Conservation (phyloP, 495 filamentous ascomycete genomes). For the Aspergillus nidulans region DNA sequence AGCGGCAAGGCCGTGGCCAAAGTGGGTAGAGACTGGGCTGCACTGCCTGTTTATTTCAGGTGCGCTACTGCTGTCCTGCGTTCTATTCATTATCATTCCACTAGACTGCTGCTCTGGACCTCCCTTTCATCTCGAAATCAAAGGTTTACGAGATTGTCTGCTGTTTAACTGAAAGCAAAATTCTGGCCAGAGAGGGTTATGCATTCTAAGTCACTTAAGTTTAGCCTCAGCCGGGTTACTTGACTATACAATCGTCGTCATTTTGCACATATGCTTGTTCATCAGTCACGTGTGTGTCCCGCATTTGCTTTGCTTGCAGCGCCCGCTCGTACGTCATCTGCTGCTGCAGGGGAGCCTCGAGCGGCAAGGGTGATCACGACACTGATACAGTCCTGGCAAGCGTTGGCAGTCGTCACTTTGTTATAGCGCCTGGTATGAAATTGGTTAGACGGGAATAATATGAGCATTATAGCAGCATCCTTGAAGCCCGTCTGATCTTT, state of each 20-base stretch:
- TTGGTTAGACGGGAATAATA: background rate
- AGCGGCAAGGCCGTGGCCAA: background rate
- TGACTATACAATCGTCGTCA: background rate
- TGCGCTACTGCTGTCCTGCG: too few relatives aligned
- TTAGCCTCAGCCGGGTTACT: background rate
- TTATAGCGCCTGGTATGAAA: background rate
- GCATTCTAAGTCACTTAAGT: background rate
- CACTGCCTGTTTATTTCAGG: background rate
- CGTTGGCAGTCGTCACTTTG: background rate
- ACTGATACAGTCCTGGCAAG: background rate
- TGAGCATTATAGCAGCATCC: background rate
- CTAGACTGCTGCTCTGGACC: background rate
- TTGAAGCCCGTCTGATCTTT: too few relatives aligned
- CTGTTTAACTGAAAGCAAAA: too few relatives aligned
- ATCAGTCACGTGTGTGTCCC: background rate
- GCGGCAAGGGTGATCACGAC: background rate
- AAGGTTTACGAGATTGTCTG: too few relatives aligned
- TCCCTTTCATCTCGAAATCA: background rate
- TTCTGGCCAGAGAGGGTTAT: background rate
- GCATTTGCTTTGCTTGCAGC: background rate
- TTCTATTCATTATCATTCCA: too few relatives aligned
- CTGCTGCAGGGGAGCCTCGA: background rate
- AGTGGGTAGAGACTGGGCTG: background rate
- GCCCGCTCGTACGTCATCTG: background rate
- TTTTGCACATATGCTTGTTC: background rate